Evolutionary conservation across 108 stramenopile genomes (phyloP).

Genomic region (Chaetoceros tenuissimus): DNA sequence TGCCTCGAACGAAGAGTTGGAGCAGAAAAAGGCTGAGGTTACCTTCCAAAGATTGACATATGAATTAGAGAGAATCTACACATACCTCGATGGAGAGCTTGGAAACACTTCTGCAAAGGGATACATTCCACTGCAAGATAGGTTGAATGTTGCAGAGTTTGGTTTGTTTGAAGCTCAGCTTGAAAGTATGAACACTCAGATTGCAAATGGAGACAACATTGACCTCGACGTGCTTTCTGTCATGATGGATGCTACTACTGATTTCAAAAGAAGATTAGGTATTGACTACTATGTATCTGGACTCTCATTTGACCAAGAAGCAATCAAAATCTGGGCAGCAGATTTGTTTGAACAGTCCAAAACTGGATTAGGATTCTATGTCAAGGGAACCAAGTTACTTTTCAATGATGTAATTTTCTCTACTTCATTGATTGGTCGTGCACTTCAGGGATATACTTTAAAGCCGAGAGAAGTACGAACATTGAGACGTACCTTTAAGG

Average conservation of each 20-base stretch:
- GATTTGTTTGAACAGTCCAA: conserved; percentile 58
- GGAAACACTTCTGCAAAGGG: conserved; percentile 67
- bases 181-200: conserved; percentile 54
- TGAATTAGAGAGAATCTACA: conserved; percentile 88
- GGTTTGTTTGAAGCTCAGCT: conserved; percentile 90
- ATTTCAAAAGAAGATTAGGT: conserved; percentile 88
- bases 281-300: conserved; percentile 86
- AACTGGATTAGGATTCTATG: conserved; percentile 73
- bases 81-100: conserved; percentile 80
- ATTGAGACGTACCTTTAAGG: conserved; percentile 90
- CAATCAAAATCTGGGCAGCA: conserved; percentile 47
- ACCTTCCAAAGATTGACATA: conserved; percentile 70
- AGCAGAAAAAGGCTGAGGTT: conserved; percentile 49
- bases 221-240: conserved; percentile 77
- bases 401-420: conserved; percentile 81
- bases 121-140: conserved; percentile 82
- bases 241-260: conserved; percentile 68
- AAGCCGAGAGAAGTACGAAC: conserved; percentile 95
- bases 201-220: conserved; percentile 39
- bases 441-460: conserved; percentile 85
- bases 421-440: conserved; percentile 64
- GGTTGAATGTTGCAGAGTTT: conserved; percentile 93
- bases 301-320: conserved; percentile 61
- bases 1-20: conserved; percentile 50
- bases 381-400: conserved; percentile 71